Percentiles rank a stretch among this genome's conserved stretches.
These are phyloP conservation scores for Botrytis byssoidea DNA, from an alignment of 2,329 filamentous ascomycete genomes.

Conservation along the genomic window DNA sequence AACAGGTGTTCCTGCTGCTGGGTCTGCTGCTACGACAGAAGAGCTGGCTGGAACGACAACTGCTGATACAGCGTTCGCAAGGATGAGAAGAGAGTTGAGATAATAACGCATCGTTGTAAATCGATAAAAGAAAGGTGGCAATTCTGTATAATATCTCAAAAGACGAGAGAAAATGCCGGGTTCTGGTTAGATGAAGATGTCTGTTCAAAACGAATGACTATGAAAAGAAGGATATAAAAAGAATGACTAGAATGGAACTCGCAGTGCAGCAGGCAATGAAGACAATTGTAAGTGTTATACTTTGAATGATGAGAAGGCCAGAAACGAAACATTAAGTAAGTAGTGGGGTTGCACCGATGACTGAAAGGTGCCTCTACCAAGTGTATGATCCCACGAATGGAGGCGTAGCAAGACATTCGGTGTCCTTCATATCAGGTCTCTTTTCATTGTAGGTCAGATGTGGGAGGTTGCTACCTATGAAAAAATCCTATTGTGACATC, in stretches of 20 bases:
- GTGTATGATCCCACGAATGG: not conserved
- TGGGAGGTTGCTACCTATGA: not conserved
- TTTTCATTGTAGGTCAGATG: not conserved
- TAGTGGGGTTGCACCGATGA: too few species aligned
- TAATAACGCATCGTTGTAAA: not conserved
- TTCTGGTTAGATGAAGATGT: not conserved
- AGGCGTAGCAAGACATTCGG: not conserved
- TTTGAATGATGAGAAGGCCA: not conserved
- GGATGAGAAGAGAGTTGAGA: not conserved
- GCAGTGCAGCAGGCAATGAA: not conserved
- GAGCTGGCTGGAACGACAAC: not conserved
- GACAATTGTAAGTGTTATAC: not conserved
- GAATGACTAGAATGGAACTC: constrained; percentile 1
- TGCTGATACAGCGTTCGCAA: not conserved
- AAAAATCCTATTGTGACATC: not conserved
- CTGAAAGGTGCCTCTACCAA: too few species aligned
- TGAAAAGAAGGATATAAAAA: not conserved
- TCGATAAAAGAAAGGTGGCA: not conserved
- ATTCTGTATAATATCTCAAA: too few species aligned
- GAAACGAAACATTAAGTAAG: not conserved
- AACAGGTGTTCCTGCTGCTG: not conserved
- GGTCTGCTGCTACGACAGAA: not conserved
- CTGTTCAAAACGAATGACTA: not conserved
- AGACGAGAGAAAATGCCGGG: too few species aligned
- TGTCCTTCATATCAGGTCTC: not conserved